Conservation (phyloP, 306 rosid genomes). For the Begonia masoniana region DNA sequence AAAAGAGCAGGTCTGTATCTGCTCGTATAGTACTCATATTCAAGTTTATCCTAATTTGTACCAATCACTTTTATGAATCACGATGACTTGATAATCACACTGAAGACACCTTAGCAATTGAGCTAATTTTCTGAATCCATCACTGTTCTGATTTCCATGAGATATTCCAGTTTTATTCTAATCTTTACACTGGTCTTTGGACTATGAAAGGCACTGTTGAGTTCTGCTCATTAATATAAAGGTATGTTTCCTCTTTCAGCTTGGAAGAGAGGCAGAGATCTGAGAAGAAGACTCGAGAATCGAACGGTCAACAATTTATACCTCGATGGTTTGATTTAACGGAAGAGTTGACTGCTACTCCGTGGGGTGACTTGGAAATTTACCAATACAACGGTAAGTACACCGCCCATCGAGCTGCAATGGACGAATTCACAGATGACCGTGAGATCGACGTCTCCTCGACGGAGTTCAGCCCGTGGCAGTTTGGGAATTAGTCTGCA, state of each 20-base stretch:
- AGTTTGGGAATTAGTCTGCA: slow-evolving; percentile 40
- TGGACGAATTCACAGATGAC: slow-evolving; percentile 29
- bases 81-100: too few species aligned
- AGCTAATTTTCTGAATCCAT: too few species aligned
- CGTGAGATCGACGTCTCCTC: slow-evolving; percentile 32
- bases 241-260: not conserved
- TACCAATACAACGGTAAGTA: slow-evolving; percentile 69
- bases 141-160: too few species aligned
- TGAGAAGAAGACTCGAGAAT: slow-evolving; percentile 65
- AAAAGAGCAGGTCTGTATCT: slow-evolving; percentile 54
- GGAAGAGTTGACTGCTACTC: slow-evolving; percentile 65
- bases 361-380: slow-evolving; percentile 93
- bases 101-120: too few species aligned
- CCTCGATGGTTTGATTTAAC: slow-evolving; percentile 86
- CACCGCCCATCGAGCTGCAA: slow-evolving; percentile 37
- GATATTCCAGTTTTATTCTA: too few species aligned
- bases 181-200: too few species aligned
- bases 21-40: too few species aligned
- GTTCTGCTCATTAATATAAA: too few species aligned
- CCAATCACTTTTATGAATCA: too few species aligned
- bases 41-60: too few species aligned
- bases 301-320: slow-evolving; percentile 31
- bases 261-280: slow-evolving; percentile 93
- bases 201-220: too few species aligned
- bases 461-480: slow-evolving; percentile 79